These are phyloP conservation scores for Chytridiales sp. DNA, from an alignment of 371 early-diverging fungal species.

Conservation along the genomic window DNA sequence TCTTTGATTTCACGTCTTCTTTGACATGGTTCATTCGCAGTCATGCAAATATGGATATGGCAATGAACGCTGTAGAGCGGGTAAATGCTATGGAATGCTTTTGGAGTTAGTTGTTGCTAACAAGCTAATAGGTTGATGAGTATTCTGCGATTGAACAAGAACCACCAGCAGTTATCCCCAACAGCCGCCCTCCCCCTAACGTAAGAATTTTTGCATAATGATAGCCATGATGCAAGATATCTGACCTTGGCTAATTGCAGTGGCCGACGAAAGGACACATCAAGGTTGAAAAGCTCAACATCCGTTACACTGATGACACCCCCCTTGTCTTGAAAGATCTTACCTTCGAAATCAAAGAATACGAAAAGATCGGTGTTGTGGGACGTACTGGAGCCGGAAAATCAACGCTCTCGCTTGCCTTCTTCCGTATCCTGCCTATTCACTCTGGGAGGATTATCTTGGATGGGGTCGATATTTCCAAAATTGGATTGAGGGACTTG, in stretches of 20 bases:
- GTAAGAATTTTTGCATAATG: conserved; percentile 29
- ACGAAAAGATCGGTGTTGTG: conserved; percentile 87
- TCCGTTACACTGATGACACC: conserved; percentile 35
- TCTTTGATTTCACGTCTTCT: conserved; percentile 64
- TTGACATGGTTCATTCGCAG: conserved; percentile 73
- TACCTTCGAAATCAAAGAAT: conserved; percentile 56
- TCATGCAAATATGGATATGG: conserved; percentile 79
- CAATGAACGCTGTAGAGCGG: conserved; percentile 84
- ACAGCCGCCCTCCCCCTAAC: conserved; percentile 52
- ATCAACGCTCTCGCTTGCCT: conserved; percentile 52
- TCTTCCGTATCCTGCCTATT: conserved; percentile 59
- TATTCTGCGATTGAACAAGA: conserved; percentile 73
- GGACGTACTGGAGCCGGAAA: conserved; percentile 66
- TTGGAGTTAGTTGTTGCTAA: background rate
- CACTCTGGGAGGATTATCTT: conserved; percentile 51
- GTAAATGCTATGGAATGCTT: conserved; percentile 34
- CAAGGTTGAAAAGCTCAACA: conserved; percentile 45
- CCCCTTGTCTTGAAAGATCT: conserved; percentile 58
- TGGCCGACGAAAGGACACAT: conserved; percentile 70
- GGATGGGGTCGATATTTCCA: conserved; percentile 55
- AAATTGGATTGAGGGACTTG: conserved; percentile 52
- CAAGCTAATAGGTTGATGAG: conserved; percentile 48
- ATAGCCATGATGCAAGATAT: conserved; percentile 2
- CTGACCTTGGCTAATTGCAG: conserved; percentile 16
- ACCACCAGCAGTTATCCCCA: conserved; percentile 55